Evolutionary conservation across 148 eudicot species (phyloP), one percentile per base, ranked within the genome.

Genomic region (Selenicereus undatus): DNA sequence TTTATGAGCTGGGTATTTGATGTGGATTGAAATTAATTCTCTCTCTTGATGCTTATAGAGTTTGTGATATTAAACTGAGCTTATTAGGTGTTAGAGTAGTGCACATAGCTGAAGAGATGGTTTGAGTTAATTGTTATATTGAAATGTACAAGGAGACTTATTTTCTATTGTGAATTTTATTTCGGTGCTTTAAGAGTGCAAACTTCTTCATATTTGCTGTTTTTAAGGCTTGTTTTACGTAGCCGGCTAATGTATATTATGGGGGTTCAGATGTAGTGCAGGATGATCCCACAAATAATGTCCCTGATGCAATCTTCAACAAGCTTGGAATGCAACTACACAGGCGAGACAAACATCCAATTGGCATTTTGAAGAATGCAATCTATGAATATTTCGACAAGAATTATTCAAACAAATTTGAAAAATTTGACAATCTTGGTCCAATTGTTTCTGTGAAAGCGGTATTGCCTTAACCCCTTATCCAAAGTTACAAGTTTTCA

Each of bases 321-420:
- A 96, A 96, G 83, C 89, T 96, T 86, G 99, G 98, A 79, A 80
- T 96, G 95, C 99, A 96, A 76, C 91, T 93, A 76, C 99, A 93
- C 75, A 88, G 87, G 82, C 86, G 92, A 83, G 91, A 89, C 73
- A 86, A 88, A 42, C 98, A 93, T 80, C 98, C 98, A 8, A 84
- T 96, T 83, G 99, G 98, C 69, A 93, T 96, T 36, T 83, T 96
- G 78, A 96, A 96, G 90, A 96, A 96, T 86, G 94, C 98, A 42
- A 93, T 96, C 74, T 90, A 86, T 79, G 89, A 88, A 73, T 93
- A 93, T 86, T 93, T 96, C 76, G 95, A 96, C 83, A 83, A 87
- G 83, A 91, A 79, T 82, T 93, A 90, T 84, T 81, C 89, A 39
- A 81, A 86, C 83, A 88, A 89, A 81, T 95, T 92, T 87, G 91